Percentiles rank a stretch among this genome's conserved stretches.
These are phyloP conservation scores for Cyclocybe aegerita DNA, from an alignment of 768 basidiomycete genomes.

Conservation along the genomic window DNA sequence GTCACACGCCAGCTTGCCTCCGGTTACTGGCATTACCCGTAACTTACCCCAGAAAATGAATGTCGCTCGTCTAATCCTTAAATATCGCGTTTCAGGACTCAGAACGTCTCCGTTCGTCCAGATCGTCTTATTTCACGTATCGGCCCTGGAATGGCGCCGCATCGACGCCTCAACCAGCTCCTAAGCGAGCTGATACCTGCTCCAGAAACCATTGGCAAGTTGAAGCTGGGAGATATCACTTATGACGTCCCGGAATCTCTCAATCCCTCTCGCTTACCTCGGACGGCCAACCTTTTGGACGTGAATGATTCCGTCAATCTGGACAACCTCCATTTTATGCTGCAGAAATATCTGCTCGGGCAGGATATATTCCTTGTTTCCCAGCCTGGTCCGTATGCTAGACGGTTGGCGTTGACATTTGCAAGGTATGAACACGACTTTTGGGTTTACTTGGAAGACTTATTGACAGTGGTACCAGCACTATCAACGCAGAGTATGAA, in stretches of 20 bases:
- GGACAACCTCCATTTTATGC: constrained; percentile 61
- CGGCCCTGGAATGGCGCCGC: constrained; percentile 30
- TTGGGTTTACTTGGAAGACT: neutral
- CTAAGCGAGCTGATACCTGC: constrained; percentile 42
- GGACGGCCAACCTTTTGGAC: constrained; percentile 45
- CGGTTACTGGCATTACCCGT: constrained; percentile 2
- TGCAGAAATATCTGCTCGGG: constrained; percentile 67
- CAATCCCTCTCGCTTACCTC: constrained; percentile 48
- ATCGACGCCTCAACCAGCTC: constrained; percentile 50
- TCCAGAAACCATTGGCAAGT: constrained; percentile 45
- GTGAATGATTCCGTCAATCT: constrained; percentile 49
- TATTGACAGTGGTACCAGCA: constrained; percentile 23
- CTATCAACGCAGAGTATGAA: constrained; percentile 70
- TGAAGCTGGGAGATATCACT: constrained; percentile 56
- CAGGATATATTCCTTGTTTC: constrained; percentile 68
- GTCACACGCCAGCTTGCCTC: too few relatives aligned
- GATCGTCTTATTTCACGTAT: neutral
- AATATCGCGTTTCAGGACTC: constrained; percentile 7
- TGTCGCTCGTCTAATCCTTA: constrained; percentile 7
- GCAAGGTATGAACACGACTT: constrained; percentile 40
- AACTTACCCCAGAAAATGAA: constrained; percentile 18
- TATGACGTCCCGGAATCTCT: constrained; percentile 52
- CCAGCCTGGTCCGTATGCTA: constrained; percentile 67
- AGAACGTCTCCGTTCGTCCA: constrained; percentile 1
- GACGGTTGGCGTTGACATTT: constrained; percentile 61